Evolutionary conservation across 2,329 filamentous ascomycete genomes (phyloP).

Genomic region (Fusarium brachygibbosum): DNA sequence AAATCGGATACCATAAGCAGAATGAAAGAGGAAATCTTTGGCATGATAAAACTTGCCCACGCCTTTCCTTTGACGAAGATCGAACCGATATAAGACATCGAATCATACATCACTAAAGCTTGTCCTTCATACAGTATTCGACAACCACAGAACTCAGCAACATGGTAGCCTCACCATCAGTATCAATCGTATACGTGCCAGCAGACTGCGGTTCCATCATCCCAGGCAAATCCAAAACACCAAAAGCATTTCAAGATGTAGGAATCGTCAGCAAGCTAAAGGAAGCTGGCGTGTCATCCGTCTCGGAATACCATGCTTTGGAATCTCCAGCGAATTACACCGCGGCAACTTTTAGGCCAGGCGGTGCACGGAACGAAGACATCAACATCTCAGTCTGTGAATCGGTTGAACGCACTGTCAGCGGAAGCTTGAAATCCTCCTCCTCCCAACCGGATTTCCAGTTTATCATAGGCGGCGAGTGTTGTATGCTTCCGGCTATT

Average conservation of each 20-base stretch:
- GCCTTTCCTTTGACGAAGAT: background rate
- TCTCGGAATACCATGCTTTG: slow-evolving; percentile 25
- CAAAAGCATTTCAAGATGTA: slow-evolving; percentile 35
- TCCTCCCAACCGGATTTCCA: slow-evolving; percentile 17
- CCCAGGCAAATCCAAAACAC: slow-evolving; percentile 45
- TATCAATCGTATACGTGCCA: slow-evolving; percentile 38
- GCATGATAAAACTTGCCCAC: background rate
- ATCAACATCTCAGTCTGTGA: slow-evolving; percentile 37
- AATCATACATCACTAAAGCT: no score
- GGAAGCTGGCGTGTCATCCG: background rate
- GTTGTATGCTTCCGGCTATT: slow-evolving; percentile 38
- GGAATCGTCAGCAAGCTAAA: slow-evolving; percentile 9
- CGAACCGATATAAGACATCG: background rate
- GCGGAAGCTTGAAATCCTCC: background rate
- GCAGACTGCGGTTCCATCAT: slow-evolving; percentile 43
- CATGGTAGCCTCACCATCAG: slow-evolving; percentile 23
- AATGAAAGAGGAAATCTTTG: background rate
- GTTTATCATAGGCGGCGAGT: slow-evolving; percentile 39
- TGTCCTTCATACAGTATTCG: background rate
- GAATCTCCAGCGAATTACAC: slow-evolving; percentile 25
- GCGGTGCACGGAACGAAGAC: slow-evolving; percentile 30
- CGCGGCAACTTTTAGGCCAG: slow-evolving; percentile 9
- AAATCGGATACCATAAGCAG: background rate
- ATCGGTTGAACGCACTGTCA: slow-evolving; percentile 10
- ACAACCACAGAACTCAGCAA: background rate